Evolutionary conservation across 1,284 basidiomycete genomes (phyloP), one percentile per base, ranked within the genome.

Genomic region (Apiotrichum siamense): DNA sequence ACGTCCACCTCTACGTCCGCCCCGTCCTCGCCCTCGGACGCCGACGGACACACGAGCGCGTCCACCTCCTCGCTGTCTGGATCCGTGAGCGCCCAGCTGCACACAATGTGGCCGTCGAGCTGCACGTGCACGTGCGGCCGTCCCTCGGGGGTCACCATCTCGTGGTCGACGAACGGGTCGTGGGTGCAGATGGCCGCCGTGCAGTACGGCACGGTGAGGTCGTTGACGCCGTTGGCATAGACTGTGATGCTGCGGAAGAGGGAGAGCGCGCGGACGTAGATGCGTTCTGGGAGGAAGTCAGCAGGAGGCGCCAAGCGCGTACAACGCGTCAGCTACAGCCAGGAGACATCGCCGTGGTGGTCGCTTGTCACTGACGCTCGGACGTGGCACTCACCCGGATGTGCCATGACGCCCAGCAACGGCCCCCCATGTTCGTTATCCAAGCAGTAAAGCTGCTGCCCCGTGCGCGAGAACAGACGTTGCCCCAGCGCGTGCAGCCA

Each of bases 201-300:
- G 7, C 85, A 76, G 62, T 86, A 93, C 2, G 89, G 87, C 2
- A 93, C 90, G 1, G 89, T 91, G 3, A 78, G 55, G 63, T 92
- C 89, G 62, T 87, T 83, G 35, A 87, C 75, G 83, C 85, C 82
- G 71, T 94, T 96, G 4, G 88, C 92, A 57, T 90, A 90, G 55
- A 97, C 81, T 49, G 82, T 77, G 35, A 91, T 77, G 43, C 83
- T 78, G 21, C 81, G 75, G 70, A 97, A 97, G 20, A 75, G 72
- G 0, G 77, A 57, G 26, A 97, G 76, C 2, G 85, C 86, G 57
- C 85, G 81, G 61, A 86, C 83, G 69, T 97, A 97, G 44, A 86
- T 75, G 18, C 80, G 80, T 23, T 85, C 87, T 85, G 64, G 3
- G n/a, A n/a, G n/a, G n/a, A n/a, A n/a, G n/a, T n/a, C n/a, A n/a